phyloP scores from a whole-genome alignment of 73 alveolate species.

The Breviolum minutum region DNA sequence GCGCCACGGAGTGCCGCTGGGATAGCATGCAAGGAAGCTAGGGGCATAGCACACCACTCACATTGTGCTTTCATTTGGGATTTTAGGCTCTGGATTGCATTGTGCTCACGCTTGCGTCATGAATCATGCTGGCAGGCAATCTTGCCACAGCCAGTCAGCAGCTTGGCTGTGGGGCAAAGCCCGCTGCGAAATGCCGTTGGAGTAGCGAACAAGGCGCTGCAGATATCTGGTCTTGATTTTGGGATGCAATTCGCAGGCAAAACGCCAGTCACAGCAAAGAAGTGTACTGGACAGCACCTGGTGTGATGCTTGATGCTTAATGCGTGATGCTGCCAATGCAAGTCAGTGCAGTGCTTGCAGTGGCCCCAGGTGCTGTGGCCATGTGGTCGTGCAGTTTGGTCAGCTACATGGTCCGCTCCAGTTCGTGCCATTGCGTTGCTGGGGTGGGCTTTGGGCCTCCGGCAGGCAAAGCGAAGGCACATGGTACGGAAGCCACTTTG shows the following conservation, averaged over 20 bases:
- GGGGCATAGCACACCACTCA: neutral
- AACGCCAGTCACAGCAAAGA: no score
- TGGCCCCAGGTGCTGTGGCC: conserved; percentile 40
- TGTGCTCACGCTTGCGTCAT: neutral
- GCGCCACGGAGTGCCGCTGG: conserved; percentile 32
- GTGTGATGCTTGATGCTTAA: neutral
- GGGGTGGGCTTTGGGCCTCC: conserved; percentile 77
- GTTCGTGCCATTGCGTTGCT: conserved; percentile 66
- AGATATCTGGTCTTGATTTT: neutral
- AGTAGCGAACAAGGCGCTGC: conserved; percentile 26
- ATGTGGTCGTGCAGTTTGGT: conserved; percentile 68
- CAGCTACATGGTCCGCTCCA: conserved; percentile 57
- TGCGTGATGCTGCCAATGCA: neutral
- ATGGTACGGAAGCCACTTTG: conserved; percentile 45
- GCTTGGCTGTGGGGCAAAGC: conserved; percentile 23
- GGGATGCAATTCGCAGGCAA: neutral
- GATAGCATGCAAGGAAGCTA: neutral
- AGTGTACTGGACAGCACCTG: no score
- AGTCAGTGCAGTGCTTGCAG: neutral
- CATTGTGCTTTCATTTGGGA: neutral
- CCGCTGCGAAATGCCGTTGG: conserved; percentile 17
- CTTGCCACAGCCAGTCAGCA: conserved; percentile 27
- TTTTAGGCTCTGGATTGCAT: neutral
- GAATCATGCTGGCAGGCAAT: neutral
- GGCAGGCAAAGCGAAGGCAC: conserved; percentile 64